These are phyloP conservation scores for Pinus albicaulis DNA, from an alignment of 75 land plant species.

Conservation along the genomic window DNA sequence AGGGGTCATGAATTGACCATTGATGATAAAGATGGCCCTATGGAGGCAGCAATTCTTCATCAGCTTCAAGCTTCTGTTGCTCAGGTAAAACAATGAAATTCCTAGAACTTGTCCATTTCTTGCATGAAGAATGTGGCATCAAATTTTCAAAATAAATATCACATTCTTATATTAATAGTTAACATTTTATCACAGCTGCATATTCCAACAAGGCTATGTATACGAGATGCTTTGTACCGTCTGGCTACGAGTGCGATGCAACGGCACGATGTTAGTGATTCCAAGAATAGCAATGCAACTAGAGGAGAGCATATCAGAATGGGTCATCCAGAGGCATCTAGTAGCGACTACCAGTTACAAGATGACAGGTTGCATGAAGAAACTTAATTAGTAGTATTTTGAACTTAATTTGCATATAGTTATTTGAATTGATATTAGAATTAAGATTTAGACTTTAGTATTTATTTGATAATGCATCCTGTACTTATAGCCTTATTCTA, in stretches of 20 bases:
- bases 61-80: conserved; percentile 54
- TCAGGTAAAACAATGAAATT: conserved; percentile 37
- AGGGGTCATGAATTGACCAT: conserved; percentile 9
- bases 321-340: conserved; percentile 16
- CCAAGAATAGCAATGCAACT: conserved; percentile 23
- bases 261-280: conserved; percentile 43
- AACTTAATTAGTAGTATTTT: not conserved
- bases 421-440: not conserved
- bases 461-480: not conserved
- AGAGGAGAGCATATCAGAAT: conserved; percentile 15
- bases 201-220: conserved; percentile 57
- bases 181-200: conserved; percentile 55
- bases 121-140: not conserved
- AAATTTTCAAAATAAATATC: not conserved
- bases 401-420: no score
- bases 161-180: not conserved
- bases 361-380: conserved; percentile 5
- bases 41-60: conserved; percentile 47
- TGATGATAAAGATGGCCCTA: conserved; percentile 24
- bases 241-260: conserved; percentile 76
- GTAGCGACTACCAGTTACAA: not conserved
- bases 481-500: not conserved
- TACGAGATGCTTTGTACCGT: conserved; percentile 89
- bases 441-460: not conserved
- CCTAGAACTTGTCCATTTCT: not conserved